Conservation (phyloP, 208 protist species). For the Entamoeba histolytica region DNA sequence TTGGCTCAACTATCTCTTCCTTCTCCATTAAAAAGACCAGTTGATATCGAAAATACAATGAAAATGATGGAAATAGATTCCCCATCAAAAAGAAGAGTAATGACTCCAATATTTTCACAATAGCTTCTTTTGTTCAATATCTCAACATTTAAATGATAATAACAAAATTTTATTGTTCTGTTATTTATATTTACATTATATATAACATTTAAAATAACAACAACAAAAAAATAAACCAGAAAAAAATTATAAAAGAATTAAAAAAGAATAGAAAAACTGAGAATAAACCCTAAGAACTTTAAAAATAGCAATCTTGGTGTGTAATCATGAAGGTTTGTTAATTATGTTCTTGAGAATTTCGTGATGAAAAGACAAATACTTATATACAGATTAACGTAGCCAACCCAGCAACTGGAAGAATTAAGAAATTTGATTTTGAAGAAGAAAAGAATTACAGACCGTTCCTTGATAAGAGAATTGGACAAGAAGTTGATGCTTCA, state of each 20-base stretch:
- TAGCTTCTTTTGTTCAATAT: background rate
- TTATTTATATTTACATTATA: background rate
- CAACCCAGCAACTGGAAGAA: conserved; percentile 52
- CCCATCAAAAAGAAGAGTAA: background rate
- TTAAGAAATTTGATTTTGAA: conserved; percentile 60
- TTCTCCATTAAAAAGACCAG: background rate
- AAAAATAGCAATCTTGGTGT: background rate
- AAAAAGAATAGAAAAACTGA: background rate
- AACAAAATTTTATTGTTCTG: background rate
- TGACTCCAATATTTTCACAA: background rate
- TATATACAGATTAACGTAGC: conserved; percentile 57
- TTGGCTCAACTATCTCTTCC: background rate
- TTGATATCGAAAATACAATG: background rate
- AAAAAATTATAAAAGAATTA: background rate
- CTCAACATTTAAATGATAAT: background rate
- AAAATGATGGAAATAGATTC: background rate
- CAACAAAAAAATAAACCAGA: background rate
- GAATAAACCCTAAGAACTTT: background rate
- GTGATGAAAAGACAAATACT: too few species aligned
- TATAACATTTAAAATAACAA: background rate
- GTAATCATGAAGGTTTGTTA: background rate
- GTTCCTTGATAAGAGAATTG: conserved; percentile 59
- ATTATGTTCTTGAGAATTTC: too few species aligned
- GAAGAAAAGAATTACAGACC: conserved; percentile 55
- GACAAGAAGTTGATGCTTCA: conserved; percentile 56